phyloP scores from a whole-genome alignment of 2,329 filamentous ascomycete genomes.

The Fusarium armeniacum region DNA sequence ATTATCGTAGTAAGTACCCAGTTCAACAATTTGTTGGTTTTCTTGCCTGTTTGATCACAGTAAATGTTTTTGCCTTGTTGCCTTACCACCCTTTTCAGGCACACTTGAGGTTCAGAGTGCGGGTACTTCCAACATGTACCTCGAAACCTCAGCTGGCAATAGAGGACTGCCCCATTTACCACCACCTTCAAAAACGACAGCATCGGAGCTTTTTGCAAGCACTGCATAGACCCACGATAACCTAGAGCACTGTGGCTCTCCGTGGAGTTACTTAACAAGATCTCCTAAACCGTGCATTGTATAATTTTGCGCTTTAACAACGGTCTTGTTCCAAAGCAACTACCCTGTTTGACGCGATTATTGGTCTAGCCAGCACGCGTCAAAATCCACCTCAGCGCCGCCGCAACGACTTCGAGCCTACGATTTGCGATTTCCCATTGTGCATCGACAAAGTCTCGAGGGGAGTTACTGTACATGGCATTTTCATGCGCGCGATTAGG shows the following conservation, averaged over 20 bases:
- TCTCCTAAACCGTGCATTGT: conserved; percentile 1
- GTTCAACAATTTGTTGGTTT: conserved; percentile 3
- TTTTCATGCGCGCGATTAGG: conserved; percentile 50
- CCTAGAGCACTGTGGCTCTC: conserved; percentile 13
- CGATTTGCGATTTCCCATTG: conserved; percentile 50
- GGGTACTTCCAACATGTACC: conserved; percentile 50
- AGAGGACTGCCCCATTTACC: conserved; percentile 38
- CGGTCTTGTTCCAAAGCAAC: conserved; percentile 12
- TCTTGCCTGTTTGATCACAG: background rate
- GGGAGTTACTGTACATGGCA: conserved; percentile 13
- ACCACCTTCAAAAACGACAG: conserved; percentile 44
- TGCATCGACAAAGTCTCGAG: conserved; percentile 35
- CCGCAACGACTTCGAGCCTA: conserved; percentile 36
- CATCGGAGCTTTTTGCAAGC: conserved; percentile 32
- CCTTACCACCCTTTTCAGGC: conserved; percentile 51
- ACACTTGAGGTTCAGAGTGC: conserved; percentile 34
- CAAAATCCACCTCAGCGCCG: conserved; percentile 48
- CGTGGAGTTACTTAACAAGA: background rate
- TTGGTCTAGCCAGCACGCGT: conserved; percentile 49
- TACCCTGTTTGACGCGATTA: conserved; percentile 48
- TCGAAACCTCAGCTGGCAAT: conserved; percentile 40
- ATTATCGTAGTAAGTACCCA: background rate
- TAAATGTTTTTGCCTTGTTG: conserved; percentile 52
- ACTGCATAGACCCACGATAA: conserved; percentile 35
- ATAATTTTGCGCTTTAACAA: conserved; percentile 11